Base-by-base conservation (phyloP, 2,329 filamentous ascomycete genomes). In the Cadophora sp. region DNA sequence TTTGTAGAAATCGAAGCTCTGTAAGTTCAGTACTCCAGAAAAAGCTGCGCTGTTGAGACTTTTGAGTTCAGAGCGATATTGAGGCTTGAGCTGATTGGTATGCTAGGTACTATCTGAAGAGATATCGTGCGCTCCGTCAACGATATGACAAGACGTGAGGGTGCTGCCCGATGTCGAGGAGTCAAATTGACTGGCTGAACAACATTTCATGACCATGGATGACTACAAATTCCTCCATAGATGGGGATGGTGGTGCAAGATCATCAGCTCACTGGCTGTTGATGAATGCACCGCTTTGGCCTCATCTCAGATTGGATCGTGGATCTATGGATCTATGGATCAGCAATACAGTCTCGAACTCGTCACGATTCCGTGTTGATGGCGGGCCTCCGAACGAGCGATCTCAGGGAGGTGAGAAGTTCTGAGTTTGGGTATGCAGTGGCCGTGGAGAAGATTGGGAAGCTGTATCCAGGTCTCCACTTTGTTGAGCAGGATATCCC, bases 101-200 rank as follows among this genome's bases (percentile, higher is more conserved):
- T 74, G 70, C 73, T 78, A 96, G 93, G 78, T 96, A 97, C 80
- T 97, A 96, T 81, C 83, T 97, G 75, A 97, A 96, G 83, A 87
- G 92, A 78, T 97, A 97, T 81, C 90, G 95, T 73, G 89, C 92
- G 30, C 81, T 97, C 75, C 89, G 91, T 76, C 90, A 96, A 81
- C 85, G 93, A 77, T 97, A 97, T 81, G 70, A 77, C 68, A 74
- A 75, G 65, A 66, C 67, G 60, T 75, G 66, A 72, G 1, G 24
- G 48, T 3, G n/a, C 41, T 20, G 27, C 6, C 11, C 2, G 14
- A 27, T 1, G 2, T 43, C 20, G 36, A 27, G 20, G 2, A 20
- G 14, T 43, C 36, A 41, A 9, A 24, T 4, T 9, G n/a, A 22
- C n/a, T 22, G 45, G 4, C 20, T 8, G 45, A 13, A 20, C 20